A percentile compares a stretch with the other conserved stretches of the same genome.
phyloP scores from a whole-genome alignment of 2,329 filamentous ascomycete genomes.

The Alternaria sp. region DNA sequence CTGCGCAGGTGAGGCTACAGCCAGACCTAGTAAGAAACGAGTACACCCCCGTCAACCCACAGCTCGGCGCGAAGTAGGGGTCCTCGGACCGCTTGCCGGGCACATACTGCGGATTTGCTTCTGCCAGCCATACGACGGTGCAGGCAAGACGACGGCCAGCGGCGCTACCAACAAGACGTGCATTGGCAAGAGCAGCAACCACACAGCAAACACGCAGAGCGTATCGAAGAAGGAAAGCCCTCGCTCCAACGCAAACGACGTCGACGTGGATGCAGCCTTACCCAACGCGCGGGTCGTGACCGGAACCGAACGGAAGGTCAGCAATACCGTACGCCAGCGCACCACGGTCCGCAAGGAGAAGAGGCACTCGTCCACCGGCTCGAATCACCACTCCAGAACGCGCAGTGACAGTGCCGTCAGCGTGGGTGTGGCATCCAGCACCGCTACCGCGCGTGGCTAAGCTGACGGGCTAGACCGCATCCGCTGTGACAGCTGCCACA shows the following conservation, averaged over 20 bases:
- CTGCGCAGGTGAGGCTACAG: not conserved
- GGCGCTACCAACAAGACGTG: slow-evolving; percentile 3
- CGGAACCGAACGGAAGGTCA: not conserved
- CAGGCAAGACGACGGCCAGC: slow-evolving; percentile 9
- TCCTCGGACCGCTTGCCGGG: slow-evolving; percentile 21
- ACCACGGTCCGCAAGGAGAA: not conserved
- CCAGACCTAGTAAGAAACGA: not conserved
- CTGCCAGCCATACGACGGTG: slow-evolving; percentile 44
- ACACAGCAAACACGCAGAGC: not conserved
- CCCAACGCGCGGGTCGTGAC: slow-evolving; percentile 20
- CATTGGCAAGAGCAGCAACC: not conserved
- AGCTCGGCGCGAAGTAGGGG: not conserved
- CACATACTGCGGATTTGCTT: slow-evolving; percentile 42
- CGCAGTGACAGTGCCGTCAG: slow-evolving; percentile 32
- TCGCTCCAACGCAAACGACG: not conserved
- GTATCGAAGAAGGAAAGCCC: slow-evolving; percentile 4
- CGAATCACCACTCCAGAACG: not conserved
- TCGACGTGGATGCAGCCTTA: slow-evolving; percentile 12
- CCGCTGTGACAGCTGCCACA: slow-evolving; percentile 1
- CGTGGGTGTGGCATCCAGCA: slow-evolving; percentile 30
- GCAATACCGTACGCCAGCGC: not conserved
- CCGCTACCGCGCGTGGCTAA: slow-evolving; percentile 27
- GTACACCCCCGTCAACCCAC: not conserved
- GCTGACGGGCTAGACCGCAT: not conserved
- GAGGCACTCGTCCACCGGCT: not conserved